Evolutionary conservation across 768 basidiomycete species (phyloP), one percentile per base, ranked within the genome.

Genomic region (Termitomyces sp.): DNA sequence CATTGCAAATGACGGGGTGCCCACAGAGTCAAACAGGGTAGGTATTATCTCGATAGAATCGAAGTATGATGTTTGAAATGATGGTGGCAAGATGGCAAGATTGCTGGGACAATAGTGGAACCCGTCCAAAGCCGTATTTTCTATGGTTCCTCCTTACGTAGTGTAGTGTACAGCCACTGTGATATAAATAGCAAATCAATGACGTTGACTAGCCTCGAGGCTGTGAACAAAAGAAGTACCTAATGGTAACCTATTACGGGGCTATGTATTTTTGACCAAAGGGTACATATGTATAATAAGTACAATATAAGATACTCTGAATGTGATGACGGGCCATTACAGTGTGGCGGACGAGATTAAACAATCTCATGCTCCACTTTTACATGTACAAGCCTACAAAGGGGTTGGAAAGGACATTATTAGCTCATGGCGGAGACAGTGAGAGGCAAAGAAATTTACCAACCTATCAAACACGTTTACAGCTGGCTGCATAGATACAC

Each of bases 101-200:
- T n/a, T n/a, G n/a, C n/a, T n/a, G n/a, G n/a, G n/a, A n/a, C n/a
- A 42, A 15, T 15, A 42, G 41, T 15, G 22, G 13, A 6, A 25
- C 41, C 40, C 22, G 23, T 15, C 23, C 40, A 41, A 42, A 15
- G 13, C 41, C 41, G 23, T 25, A 20, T 42, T 12, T 23, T 27
- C n/a, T n/a, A n/a, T n/a, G n/a, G n/a, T 44, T 20, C n/a, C 25
- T 29, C 11, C 33, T 22, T n/a, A 35, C 15, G 33, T 35, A 48
- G 32, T n/a, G n/a, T n/a, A n/a, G 4, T n/a, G 47, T 48, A 48
- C n/a, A 48, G 47, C 47, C 47, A 48, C 47, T 3, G 12, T 22
- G 47, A 47, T 35, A 48, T 48, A 36, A 36, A 48, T 48, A 48
- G 33, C n/a, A n/a, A n/a, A 48, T 23, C 7, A n/a, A 36, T 48